Evolutionary conservation across 164 flowering plant genomes (phyloP).

Genomic region (Taxillus chinensis): DNA sequence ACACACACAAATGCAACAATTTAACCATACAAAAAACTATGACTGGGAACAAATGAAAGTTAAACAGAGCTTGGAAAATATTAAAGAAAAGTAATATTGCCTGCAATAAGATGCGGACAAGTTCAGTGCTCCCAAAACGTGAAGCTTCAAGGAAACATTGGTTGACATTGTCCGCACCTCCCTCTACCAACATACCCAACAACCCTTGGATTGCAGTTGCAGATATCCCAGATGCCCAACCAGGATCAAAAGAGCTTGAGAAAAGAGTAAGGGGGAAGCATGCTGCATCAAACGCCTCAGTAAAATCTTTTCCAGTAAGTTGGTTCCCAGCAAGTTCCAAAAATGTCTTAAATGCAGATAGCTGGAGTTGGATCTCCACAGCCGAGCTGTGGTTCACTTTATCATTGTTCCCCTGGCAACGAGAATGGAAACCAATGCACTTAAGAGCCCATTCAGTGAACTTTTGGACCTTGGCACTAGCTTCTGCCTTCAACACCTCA

Average conservation of each 20-base stretch:
- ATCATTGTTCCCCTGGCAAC: conserved; percentile 59
- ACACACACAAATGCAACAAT: too few species aligned
- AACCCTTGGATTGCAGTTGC: conserved; percentile 81
- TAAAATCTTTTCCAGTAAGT: conserved; percentile 90
- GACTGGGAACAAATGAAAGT: neutral
- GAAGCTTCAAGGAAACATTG: conserved; percentile 97
- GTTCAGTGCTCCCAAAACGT: conserved; percentile 95
- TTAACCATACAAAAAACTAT: too few species aligned
- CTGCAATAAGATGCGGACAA: conserved; percentile 90
- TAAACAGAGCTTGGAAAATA: neutral
- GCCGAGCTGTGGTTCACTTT: conserved; percentile 50
- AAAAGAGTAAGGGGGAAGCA: conserved; percentile 97
- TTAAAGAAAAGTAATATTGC: conserved; percentile 22
- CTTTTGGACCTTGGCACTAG: conserved; percentile 91
- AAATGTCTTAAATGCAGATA: conserved; percentile 80
- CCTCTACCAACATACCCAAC: conserved; percentile 80
- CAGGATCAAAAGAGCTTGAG: conserved; percentile 89
- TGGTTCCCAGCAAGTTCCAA: conserved; percentile 84
- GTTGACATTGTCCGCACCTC: conserved; percentile 94
- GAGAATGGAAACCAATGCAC: conserved; percentile 88
- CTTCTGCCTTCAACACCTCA: conserved; percentile 89
- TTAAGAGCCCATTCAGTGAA: conserved; percentile 96
- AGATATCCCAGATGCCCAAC: conserved; percentile 92
- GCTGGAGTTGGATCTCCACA: conserved; percentile 71
- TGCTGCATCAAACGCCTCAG: conserved; percentile 97